Base-by-base conservation (phyloP, 768 basidiomycete genomes). In the Coprinellus micaceus region DNA sequence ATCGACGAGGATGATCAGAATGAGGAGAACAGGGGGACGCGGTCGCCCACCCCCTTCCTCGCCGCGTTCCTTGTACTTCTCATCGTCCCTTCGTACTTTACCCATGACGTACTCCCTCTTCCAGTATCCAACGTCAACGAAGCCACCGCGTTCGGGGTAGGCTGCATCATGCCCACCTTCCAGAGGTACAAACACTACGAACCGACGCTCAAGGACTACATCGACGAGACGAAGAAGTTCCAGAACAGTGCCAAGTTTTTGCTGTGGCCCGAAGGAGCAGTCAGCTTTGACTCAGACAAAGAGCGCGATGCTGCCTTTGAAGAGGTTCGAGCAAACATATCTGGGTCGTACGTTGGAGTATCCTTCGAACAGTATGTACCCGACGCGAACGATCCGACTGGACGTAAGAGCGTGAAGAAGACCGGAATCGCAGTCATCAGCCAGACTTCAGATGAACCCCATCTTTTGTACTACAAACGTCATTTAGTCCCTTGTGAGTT, bases 261-360 rank as follows among this genome's bases (percentile, higher is more conserved):
- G 15, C 71, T 94, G 1, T 93, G 91, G 89, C 90, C 91, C 0
- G 91, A 93, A 68, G 84, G 85, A 5, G 89, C 90, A 0, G 82
- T 93, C 0, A 67, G 73, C 1, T 94, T 94, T 64, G 72, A 75
- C 30, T 79, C 76, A 30, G 67, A 68, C 12, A 61, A 59, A 19
- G 86, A 84, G 52, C 79, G 80, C 57, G 68, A 76, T 11, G 69
- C 68, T 3, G 83, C 78, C 0, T 78, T 93, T 54, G 61, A 68
- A 1, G 47, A 59, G 48, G 72, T 91, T 4, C 74, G 71, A 21
- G 7, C 65, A 2, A 58, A 53, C 1, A 63, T 75, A 9, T 60
- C 65, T 4, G 73, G 77, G 5, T 73, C 79, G 3, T 76, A 82
- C 61, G 74, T 89, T 60, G 91, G 85, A 0, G 82, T 92, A 2